A percentile compares a stretch with the other conserved stretches of the same genome.
Evolutionary conservation across 495 filamentous ascomycete genomes (phyloP).

Genomic region (Aspergillus nidulans): DNA sequence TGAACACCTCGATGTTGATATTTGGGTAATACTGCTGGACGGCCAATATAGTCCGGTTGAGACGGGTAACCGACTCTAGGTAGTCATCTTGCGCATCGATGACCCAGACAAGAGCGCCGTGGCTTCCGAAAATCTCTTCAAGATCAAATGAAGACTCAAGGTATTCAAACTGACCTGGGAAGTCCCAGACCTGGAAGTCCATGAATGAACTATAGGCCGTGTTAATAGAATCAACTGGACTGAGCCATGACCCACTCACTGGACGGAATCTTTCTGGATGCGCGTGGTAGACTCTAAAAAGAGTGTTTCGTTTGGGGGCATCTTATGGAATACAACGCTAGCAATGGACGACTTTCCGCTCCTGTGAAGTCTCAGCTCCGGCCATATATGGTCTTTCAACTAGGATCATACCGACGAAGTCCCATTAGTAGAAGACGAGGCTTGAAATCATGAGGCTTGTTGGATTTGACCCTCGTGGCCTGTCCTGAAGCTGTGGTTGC

Average conservation of each 20-base stretch:
- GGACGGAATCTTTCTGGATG: constrained; percentile 88
- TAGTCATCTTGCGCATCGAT: constrained; percentile 98
- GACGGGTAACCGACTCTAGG: constrained; percentile 76
- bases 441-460: constrained; percentile 52
- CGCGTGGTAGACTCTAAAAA: constrained; percentile 91
- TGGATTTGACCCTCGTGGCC: constrained; percentile 24
- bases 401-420: constrained; percentile 68
- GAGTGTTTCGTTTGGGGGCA: constrained; percentile 89
- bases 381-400: neutral
- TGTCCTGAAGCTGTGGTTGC: constrained; percentile 25
- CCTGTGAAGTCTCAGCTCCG: constrained; percentile 42
- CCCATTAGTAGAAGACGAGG: constrained; percentile 93
- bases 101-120: constrained; percentile 95
- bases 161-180: constrained; percentile 89
- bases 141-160: constrained; percentile 81
- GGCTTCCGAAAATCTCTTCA: constrained; percentile 86
- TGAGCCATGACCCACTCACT: constrained; percentile 49
- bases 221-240: neutral
- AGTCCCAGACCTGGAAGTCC: constrained; percentile 98
- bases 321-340: constrained; percentile 95
- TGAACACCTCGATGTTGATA: constrained; percentile 96
- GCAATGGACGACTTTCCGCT: constrained; percentile 97
- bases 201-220: constrained; percentile 72
- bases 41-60: constrained; percentile 81
- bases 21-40: constrained; percentile 82